Percentiles rank a stretch among this genome's conserved stretches.
phyloP scores from a whole-genome alignment of 257 asterid genomes.

The Echium plantagineum region DNA sequence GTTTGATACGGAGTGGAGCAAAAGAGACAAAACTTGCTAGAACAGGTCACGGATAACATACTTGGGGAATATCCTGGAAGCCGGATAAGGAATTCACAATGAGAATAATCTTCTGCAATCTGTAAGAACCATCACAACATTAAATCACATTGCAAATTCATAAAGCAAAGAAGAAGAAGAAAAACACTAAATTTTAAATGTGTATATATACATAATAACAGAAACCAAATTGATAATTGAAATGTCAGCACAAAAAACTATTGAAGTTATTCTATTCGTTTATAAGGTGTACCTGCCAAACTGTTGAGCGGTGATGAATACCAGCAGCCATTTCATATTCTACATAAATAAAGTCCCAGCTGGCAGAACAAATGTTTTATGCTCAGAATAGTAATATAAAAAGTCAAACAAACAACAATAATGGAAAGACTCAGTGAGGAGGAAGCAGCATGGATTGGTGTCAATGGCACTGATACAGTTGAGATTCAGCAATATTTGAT shows the following conservation, averaged over 20 bases:
- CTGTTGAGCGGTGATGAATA: conserved; percentile 76
- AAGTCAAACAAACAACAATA: background rate
- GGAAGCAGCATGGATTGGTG: no score
- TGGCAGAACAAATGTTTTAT: conserved; percentile 22
- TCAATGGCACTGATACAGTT: no score
- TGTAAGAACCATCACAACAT: conserved; percentile 22
- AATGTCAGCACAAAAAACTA: background rate
- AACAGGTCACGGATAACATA: conserved; percentile 18
- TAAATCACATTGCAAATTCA: background rate
- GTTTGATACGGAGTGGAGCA: background rate
- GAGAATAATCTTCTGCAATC: conserved; percentile 99
- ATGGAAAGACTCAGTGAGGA: no score
- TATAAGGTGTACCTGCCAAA: conserved; percentile 75
- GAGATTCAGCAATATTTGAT: no score
- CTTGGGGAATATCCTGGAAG: conserved; percentile 99
- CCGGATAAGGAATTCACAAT: conserved; percentile 93
- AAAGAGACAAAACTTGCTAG: background rate
- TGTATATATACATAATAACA: background rate
- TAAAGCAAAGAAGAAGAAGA: no score
- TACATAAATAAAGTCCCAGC: conserved; percentile 98
- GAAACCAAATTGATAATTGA: background rate
- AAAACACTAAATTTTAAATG: no score
- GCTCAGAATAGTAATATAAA: background rate
- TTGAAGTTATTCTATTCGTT: conserved; percentile 5
- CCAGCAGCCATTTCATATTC: conserved; percentile 99